Conservation (phyloP, 2,329 filamentous ascomycete species). For the Clonostachys rosea region DNA sequence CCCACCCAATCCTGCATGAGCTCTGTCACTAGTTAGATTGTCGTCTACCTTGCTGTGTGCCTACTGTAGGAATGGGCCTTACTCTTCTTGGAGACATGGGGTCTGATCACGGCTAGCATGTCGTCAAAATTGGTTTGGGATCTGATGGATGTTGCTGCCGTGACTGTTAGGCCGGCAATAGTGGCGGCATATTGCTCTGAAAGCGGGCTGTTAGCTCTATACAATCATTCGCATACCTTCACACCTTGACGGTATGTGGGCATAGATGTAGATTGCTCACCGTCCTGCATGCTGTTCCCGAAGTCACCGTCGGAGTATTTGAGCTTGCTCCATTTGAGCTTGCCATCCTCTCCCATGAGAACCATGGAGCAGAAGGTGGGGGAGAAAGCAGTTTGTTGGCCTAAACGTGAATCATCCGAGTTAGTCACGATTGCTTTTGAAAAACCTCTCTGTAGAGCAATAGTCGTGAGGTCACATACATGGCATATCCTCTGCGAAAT, state of each 20-base stretch:
- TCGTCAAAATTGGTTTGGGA: slow-evolving; percentile 59
- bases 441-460: no score
- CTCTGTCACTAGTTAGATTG: slow-evolving; percentile 25
- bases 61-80: background rate
- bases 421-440: background rate
- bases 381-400: slow-evolving; percentile 56
- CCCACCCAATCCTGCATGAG: slow-evolving; percentile 59
- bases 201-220: slow-evolving; percentile 6
- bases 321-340: slow-evolving; percentile 53
- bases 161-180: slow-evolving; percentile 56
- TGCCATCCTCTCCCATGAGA: slow-evolving; percentile 53
- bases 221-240: background rate
- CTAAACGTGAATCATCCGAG: slow-evolving; percentile 23
- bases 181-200: slow-evolving; percentile 51
- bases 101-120: slow-evolving; percentile 63
- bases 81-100: slow-evolving; percentile 9
- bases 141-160: slow-evolving; percentile 38
- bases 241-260: background rate
- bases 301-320: slow-evolving; percentile 44
- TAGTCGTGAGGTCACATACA: slow-evolving; percentile 38
- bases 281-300: slow-evolving; percentile 39
- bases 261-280: slow-evolving; percentile 21
- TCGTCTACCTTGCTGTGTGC: no score
- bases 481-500: slow-evolving; percentile 60
- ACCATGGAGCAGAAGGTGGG: slow-evolving; percentile 55